Conservation (phyloP, 768 basidiomycete species). For the Agaricus sinodeliciosus region DNA sequence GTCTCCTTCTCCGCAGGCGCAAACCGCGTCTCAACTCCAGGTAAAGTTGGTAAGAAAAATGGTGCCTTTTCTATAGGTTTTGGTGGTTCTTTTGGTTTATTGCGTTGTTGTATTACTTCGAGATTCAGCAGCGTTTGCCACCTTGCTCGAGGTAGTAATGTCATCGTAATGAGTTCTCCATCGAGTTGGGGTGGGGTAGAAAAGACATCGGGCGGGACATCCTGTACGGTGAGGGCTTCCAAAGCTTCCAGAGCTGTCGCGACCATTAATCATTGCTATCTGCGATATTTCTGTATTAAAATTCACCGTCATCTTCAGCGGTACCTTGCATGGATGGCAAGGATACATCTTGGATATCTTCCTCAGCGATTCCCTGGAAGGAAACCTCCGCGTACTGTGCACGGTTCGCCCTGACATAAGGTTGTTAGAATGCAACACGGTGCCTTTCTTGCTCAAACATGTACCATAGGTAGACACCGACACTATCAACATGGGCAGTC, state of each 20-base stretch:
- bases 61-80: conserved; percentile 95
- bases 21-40: conserved; percentile 82
- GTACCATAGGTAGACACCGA: conserved; percentile 93
- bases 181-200: conserved; percentile 85
- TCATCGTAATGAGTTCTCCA: conserved; percentile 88
- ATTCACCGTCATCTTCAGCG: conserved; percentile 72
- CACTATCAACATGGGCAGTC: conserved; percentile 88
- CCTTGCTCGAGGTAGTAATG: conserved; percentile 82
- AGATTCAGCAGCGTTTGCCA: conserved; percentile 98
- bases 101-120: conserved; percentile 91
- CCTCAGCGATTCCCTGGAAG: conserved; percentile 72
- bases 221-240: conserved; percentile 53
- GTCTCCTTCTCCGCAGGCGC: conserved; percentile 40
- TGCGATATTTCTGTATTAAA: neutral
- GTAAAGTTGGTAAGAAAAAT: conserved; percentile 92
- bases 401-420: conserved; percentile 73
- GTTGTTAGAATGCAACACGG: conserved; percentile 2
- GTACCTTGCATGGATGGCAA: conserved; percentile 84
- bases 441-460: conserved; percentile 12
- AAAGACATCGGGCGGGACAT: conserved; percentile 62
- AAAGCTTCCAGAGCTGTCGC: conserved; percentile 63
- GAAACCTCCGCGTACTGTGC: conserved; percentile 88
- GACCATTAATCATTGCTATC: neutral
- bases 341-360: conserved; percentile 58
- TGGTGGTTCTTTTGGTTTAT: conserved; percentile 93